Conservation (phyloP, 192 early-diverging fungal species). For the Mortierella hygrophila region DNA sequence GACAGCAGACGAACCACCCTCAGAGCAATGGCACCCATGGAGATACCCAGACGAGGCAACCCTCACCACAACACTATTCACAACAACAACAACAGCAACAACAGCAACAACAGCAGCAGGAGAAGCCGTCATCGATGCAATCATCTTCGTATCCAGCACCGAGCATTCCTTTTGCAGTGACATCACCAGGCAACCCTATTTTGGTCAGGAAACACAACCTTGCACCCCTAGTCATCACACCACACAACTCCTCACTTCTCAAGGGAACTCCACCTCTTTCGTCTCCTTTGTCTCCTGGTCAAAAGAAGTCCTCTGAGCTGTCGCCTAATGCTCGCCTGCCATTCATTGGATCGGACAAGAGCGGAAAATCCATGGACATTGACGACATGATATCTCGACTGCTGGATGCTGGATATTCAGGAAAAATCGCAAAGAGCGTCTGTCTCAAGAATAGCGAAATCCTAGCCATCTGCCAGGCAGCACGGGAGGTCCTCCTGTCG, state of each 20-base stretch:
- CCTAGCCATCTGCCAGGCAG: conserved; percentile 83
- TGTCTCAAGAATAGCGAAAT: conserved; percentile 92
- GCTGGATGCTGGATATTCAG: conserved; percentile 81
- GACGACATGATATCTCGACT: conserved; percentile 94
- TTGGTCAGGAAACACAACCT: conserved; percentile 35
- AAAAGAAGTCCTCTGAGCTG: conserved; percentile 21
- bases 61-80: neutral
- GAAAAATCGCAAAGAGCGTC: conserved; percentile 78
- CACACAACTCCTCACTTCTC: neutral
- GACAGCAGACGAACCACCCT: neutral
- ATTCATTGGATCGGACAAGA: conserved; percentile 32
- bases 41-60: conserved; percentile 22
- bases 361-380: conserved; percentile 59
- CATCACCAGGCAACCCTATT: conserved; percentile 50
- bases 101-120: conserved; percentile 12
- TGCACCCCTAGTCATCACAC: conserved; percentile 27
- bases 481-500: conserved; percentile 88
- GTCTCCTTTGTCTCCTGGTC: conserved; percentile 20
- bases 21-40: conserved; percentile 5
- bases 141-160: conserved; percentile 16
- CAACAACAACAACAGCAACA: conserved; percentile 3
- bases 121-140: neutral
- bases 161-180: conserved; percentile 49
- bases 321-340: conserved; percentile 40
- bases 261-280: conserved; percentile 12